Conservation (phyloP, 805 yeast genomes). For the Candida argentea region DNA sequence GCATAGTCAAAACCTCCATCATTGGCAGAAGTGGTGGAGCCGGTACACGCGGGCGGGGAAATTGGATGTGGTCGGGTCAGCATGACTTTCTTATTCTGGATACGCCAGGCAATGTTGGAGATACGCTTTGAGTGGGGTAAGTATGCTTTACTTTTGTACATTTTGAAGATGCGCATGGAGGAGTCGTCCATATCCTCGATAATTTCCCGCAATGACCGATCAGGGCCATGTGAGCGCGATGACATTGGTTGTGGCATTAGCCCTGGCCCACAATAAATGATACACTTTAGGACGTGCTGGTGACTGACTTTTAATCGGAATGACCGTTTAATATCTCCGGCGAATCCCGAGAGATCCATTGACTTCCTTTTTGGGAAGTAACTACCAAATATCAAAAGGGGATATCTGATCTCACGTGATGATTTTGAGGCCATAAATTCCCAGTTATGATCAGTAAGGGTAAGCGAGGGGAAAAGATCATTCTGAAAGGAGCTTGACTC, state of each 20-base stretch:
- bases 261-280: background rate
- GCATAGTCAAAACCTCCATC: slow-evolving; percentile 37
- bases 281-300: too few species aligned
- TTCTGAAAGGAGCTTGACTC: too few species aligned
- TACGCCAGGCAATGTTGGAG: slow-evolving; percentile 35
- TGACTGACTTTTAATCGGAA: too few species aligned
- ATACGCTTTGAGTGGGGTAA: slow-evolving; percentile 34
- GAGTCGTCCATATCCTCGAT: slow-evolving; percentile 25
- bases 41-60: background rate
- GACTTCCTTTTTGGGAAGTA: too few species aligned
- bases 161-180: slow-evolving; percentile 26
- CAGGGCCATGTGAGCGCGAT: too few species aligned
- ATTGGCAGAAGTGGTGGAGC: slow-evolving; percentile 2
- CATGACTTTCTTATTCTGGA: slow-evolving; percentile 27
- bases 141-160: slow-evolving; percentile 32
- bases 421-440: too few species aligned
- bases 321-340: too few species aligned
- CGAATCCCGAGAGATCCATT: too few species aligned
- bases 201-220: slow-evolving; percentile 8
- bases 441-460: too few species aligned
- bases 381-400: too few species aligned
- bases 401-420: too few species aligned
- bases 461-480: too few species aligned
- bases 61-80: background rate
- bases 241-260: slow-evolving; percentile 3